phyloP scores from a whole-genome alignment of 2,329 filamentous ascomycete species.

The Cryphonectria radicalis region DNA sequence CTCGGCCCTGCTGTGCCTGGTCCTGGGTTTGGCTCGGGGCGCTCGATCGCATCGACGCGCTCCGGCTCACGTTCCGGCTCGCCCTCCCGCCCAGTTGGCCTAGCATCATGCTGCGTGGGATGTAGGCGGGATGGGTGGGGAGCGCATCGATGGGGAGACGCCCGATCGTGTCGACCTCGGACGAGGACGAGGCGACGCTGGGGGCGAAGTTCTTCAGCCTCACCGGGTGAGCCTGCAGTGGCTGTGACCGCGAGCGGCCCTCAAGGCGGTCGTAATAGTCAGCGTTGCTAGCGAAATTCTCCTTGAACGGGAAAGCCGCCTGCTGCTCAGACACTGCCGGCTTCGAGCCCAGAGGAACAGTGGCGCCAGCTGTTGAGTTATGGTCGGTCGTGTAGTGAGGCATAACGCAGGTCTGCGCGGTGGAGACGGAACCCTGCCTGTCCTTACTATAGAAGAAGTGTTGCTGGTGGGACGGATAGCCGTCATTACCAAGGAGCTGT shows the following conservation, averaged over 20 bases:
- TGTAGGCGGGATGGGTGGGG: constrained; percentile 55
- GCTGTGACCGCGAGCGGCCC: constrained; percentile 30
- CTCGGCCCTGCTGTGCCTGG: constrained; percentile 3
- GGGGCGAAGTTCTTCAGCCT: constrained; percentile 1
- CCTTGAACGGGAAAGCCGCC: constrained; percentile 18
- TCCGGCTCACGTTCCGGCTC: constrained; percentile 19
- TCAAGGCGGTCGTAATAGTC: constrained; percentile 48
- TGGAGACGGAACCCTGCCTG: constrained; percentile 32
- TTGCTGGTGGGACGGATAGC: not conserved
- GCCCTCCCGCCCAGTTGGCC: constrained; percentile 31
- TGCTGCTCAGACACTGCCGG: constrained; percentile 9
- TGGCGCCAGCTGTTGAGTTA: constrained; percentile 31
- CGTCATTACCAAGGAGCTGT: constrained; percentile 10
- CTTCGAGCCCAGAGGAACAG: constrained; percentile 7
- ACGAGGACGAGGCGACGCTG: not conserved
- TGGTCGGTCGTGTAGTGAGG: constrained; percentile 40
- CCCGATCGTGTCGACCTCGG: constrained; percentile 8
- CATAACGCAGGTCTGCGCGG: constrained; percentile 23
- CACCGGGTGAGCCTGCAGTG: constrained; percentile 20
- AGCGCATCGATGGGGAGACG: constrained; percentile 37
- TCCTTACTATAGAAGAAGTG: constrained; percentile 23
- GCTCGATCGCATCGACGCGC: constrained; percentile 7
- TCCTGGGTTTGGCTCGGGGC: not conserved
- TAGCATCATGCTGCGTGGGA: constrained; percentile 38
- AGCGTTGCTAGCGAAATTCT: constrained; percentile 39